Evolutionary conservation across 2,329 filamentous ascomycete genomes (phyloP), one percentile per base, ranked within the genome.

Genomic region (Claviceps digitariae): DNA sequence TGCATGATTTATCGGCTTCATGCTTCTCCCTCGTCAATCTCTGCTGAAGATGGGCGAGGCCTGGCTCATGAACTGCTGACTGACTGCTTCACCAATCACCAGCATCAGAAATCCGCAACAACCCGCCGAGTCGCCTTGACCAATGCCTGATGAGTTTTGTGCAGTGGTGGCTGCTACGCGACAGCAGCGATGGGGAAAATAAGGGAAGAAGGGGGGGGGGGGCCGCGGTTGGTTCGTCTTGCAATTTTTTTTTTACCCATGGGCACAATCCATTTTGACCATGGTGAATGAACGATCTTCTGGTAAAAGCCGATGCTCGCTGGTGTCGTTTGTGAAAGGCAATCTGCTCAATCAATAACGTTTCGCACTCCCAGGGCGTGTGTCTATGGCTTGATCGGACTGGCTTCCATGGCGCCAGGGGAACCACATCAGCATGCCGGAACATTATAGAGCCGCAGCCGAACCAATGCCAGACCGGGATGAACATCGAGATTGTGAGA

Each of bases 401-500:
- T 34, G 31, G 10, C 31, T 34, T 12, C 31, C 31, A 48, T 31
- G 48, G 38, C 15, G n/a, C 27, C 48, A 50, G 47, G 52, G 27
- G 38, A 34, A 12, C 10, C 27, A 23, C n/a, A 34, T 8, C 17
- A 25, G 12, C 25, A 13, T 8, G 4, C 20, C 49, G 54, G 54
- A 52, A n/a, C n/a, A 53, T 47, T 2, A 21, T 52, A 21, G 6
- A 1, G 44, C 55, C 55, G 53, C 2, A 3, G 9, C 55, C 55
- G 51, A 40, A 17, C 55, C 54, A 52, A 55, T 54, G 44, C 41
- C 20, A 20, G 13, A 23, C 1, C 38, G 51, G 53, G 34, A 34
- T 43, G 49, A 27, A 21, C 31, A 57, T 57, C 55, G 53, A 55
- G 55, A 55, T 57, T 41, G 48, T 50, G 53, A 55, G 55, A 55